Evolutionary conservation across 257 asterid genomes (phyloP).

Genomic region (Solanum chilense): DNA sequence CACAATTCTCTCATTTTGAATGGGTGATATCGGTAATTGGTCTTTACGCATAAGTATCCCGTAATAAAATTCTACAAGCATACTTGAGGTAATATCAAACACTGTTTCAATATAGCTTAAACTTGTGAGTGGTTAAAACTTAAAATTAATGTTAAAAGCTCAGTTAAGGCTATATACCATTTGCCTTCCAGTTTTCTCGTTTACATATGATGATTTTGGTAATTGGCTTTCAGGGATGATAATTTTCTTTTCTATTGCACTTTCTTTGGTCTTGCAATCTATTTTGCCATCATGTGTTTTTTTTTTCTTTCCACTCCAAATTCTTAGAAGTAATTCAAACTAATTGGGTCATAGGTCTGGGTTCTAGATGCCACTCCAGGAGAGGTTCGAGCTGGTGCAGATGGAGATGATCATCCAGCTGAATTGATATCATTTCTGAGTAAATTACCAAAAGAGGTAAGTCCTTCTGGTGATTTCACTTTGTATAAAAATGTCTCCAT

Average conservation of each 20-base stretch:
- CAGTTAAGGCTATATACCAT: neutral
- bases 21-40: neutral
- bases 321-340: neutral
- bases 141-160: neutral
- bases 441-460: slow-evolving; percentile 62
- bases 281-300: neutral
- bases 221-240: neutral
- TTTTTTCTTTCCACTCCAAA: neutral
- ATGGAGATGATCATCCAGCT: slow-evolving; percentile 97
- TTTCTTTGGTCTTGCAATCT: neutral
- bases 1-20: neutral
- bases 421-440: slow-evolving; percentile 74
- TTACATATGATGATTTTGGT: neutral
- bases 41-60: slow-evolving; percentile 15
- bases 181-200: neutral
- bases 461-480: slow-evolving; percentile 1
- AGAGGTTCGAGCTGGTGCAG: slow-evolving; percentile 88
- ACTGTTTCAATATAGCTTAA: neutral
- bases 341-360: slow-evolving; percentile 63
- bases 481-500: neutral
- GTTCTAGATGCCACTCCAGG: slow-evolving; percentile 96
- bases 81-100: neutral
- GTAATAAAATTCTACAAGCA: neutral
- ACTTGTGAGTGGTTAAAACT: neutral
- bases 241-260: neutral